phyloP scores from a whole-genome alignment of 129 eudicot species.

The Tagetes patula region DNA sequence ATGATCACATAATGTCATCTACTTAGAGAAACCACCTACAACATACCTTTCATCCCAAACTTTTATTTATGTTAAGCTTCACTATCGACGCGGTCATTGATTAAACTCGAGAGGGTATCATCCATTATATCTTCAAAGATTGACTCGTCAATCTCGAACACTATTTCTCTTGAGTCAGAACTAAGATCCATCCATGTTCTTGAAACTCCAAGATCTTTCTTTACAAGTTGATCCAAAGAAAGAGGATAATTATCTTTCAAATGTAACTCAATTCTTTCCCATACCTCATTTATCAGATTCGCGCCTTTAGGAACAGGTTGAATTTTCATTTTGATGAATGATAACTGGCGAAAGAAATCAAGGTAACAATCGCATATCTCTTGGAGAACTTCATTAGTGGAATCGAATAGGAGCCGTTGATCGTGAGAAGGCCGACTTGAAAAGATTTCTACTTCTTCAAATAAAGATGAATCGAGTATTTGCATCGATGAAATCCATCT shows the following conservation, averaged over 20 bases:
- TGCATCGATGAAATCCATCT: conserved; percentile 69
- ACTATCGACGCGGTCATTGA: conserved; percentile 2
- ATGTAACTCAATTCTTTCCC: conserved; percentile 69
- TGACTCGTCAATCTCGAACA: conserved; percentile 50
- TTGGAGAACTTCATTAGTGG: conserved; percentile 60
- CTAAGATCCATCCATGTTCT: conserved; percentile 67
- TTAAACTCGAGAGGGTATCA: conserved; percentile 48
- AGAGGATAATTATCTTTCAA: conserved; percentile 39
- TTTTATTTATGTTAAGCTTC: conserved; percentile 14
- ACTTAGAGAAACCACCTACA: conserved; percentile 21
- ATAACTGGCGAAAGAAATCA: conserved; percentile 34
- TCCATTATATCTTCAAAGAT: conserved; percentile 69
- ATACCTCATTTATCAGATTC: conserved; percentile 61
- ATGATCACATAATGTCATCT: conserved; percentile 25
- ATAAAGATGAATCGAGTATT: conserved; percentile 71
- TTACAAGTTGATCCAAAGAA: conserved; percentile 70
- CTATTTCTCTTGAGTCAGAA: conserved; percentile 46
- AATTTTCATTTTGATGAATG: conserved; percentile 36
- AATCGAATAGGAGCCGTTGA: conserved; percentile 81
- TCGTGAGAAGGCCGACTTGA: conserved; percentile 64
- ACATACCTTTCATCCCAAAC: conserved; percentile 10
- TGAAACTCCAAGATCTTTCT: conserved; percentile 54
- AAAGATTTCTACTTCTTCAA: conserved; percentile 76
- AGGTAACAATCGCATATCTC: conserved; percentile 65
- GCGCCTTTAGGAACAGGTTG: conserved; percentile 49